Evolutionary conservation across 228 moss, liverwort and hornwort species (phyloP), one percentile per base, ranked within the genome.

Genomic region (Sphagnum fallax): DNA sequence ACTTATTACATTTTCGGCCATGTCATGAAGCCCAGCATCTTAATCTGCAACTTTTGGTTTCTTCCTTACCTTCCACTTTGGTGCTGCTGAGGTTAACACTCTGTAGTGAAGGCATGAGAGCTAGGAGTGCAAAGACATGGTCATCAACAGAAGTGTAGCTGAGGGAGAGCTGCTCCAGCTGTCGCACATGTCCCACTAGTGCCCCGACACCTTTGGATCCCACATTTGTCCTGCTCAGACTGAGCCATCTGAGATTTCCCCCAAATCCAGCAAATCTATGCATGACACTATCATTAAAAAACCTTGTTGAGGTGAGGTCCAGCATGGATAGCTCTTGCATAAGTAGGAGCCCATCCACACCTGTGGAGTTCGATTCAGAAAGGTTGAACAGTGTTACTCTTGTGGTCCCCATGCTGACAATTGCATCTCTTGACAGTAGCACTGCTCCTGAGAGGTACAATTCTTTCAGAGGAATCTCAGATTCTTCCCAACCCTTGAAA

Each of bases 141-240:
- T 86, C 86, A 63, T 86, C 82, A 64, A 86, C 86, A 48, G 72
- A 77, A 13, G 86, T 82, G 4, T 80, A 52, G 62, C 82, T 82
- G 50, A 86, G 62, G 32, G 86, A 82, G 49, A 86, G 86, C 64
- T 86, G 86, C 61, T 82, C 76, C 72, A 86, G 53, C 16, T 75
- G 75, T 60, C 80, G 82, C 18, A 72, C 52, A 72, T 78, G 47
- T 49, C 86, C 86, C 52, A 75, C 82, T 48, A 86, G 64, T 59
- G 73, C 67, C 65, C 67, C 74, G 57, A 86, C 67, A 67, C 86
- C 86, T 76, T 80, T 77, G 16, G 86, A 82, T 50, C 79, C 82
- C 63, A 86, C 73, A 66, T 74, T 76, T n/a, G 86, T 86, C 69
- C 65, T 16, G 67, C 82, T 78, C 10, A 82, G 80, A 76, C 82